Evolutionary conservation across 2,329 filamentous ascomycete species (phyloP).

Genomic region (Colletotrichum somersetense): DNA sequence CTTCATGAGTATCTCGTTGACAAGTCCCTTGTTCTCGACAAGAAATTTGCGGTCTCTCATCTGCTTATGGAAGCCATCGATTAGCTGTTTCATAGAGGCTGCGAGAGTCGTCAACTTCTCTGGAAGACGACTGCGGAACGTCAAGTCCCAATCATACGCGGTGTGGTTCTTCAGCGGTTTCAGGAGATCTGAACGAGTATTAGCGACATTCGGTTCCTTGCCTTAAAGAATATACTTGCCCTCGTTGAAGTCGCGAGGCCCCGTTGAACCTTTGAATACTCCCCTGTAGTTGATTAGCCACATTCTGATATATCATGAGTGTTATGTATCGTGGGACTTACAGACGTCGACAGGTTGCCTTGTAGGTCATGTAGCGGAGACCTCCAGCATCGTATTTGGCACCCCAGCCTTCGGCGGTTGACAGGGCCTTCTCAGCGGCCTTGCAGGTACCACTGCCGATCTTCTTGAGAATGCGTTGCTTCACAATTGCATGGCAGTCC

Average conservation of each 20-base stretch:
- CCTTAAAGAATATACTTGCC: neutral
- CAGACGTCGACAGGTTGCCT: slow-evolving; percentile 59
- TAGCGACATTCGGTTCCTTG: neutral
- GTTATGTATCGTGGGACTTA: slow-evolving; percentile 49
- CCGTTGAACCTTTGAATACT: slow-evolving; percentile 16
- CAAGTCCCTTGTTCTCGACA: slow-evolving; percentile 13
- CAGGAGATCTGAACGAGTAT: slow-evolving; percentile 44
- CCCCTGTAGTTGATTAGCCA: slow-evolving; percentile 17
- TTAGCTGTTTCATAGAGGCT: neutral
- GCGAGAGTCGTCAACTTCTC: neutral
- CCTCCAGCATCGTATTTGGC: slow-evolving; percentile 28
- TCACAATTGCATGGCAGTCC: neutral
- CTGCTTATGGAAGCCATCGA: slow-evolving; percentile 6
- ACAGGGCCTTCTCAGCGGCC: slow-evolving; percentile 11
- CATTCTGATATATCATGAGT: neutral
- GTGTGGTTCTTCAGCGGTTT: slow-evolving; percentile 42
- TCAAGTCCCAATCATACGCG: slow-evolving; percentile 44
- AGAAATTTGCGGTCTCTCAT: slow-evolving; percentile 24
- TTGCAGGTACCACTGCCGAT: neutral
- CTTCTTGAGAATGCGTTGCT: neutral
- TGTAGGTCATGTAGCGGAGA: slow-evolving; percentile 44
- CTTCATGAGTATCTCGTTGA: neutral
- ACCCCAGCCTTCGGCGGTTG: slow-evolving; percentile 51
- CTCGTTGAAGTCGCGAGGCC: slow-evolving; percentile 29
- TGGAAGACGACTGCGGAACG: slow-evolving; percentile 46